Evolutionary conservation across 2,329 filamentous ascomycete genomes (phyloP).

Genomic region (Sarocladiaceae sp.): DNA sequence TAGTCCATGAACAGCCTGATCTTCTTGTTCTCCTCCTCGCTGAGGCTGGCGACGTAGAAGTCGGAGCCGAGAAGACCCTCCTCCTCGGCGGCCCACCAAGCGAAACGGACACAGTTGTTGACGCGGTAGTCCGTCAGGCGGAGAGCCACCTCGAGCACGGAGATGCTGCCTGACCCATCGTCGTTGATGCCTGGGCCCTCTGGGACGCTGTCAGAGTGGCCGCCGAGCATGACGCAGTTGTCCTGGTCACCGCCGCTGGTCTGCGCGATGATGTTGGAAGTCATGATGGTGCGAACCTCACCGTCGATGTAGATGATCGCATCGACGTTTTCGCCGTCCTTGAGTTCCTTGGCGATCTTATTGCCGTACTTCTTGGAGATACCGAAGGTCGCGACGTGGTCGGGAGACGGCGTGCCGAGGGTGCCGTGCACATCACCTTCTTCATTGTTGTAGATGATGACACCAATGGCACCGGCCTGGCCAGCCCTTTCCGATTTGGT

Average conservation of each 20-base stretch:
- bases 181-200: slow-evolving; percentile 72
- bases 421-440: slow-evolving; percentile 59
- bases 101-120: slow-evolving; percentile 61
- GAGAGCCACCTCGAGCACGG: slow-evolving; percentile 55
- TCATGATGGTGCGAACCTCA: slow-evolving; percentile 45
- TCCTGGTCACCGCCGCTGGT: slow-evolving; percentile 52
- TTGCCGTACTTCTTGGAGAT: slow-evolving; percentile 54
- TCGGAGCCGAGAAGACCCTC: slow-evolving; percentile 59
- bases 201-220: slow-evolving; percentile 55
- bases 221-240: slow-evolving; percentile 61
- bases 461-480: slow-evolving; percentile 62
- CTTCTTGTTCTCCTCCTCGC: slow-evolving; percentile 52
- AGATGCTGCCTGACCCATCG: slow-evolving; percentile 62
- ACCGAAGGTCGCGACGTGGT: slow-evolving; percentile 64
- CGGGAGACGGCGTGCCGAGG: slow-evolving; percentile 51
- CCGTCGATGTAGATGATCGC: slow-evolving; percentile 55
- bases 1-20: slow-evolving; percentile 64
- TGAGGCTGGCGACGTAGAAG: slow-evolving; percentile 51
- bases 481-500: slow-evolving; percentile 64
- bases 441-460: slow-evolving; percentile 69
- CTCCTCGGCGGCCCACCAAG: slow-evolving; percentile 64
- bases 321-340: slow-evolving; percentile 41
- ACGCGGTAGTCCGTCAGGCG: slow-evolving; percentile 52
- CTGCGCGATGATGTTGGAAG: slow-evolving; percentile 57
- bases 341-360: slow-evolving; percentile 48